These are phyloP conservation scores for Carex cristatella DNA, from an alignment of 176 grass and related monocot species.

Conservation along the genomic window DNA sequence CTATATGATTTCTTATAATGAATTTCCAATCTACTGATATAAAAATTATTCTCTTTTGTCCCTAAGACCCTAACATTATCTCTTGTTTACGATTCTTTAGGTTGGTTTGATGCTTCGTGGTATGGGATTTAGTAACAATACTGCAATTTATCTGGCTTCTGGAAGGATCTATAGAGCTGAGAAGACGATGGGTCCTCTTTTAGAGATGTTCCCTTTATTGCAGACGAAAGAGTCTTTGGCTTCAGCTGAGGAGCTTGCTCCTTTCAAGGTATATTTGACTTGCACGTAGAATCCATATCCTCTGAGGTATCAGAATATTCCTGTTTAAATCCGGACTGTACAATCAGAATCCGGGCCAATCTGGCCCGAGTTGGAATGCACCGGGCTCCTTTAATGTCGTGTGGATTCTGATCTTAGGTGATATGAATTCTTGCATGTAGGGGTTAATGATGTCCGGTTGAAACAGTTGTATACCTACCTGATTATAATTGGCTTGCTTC, in stretches of 20 bases:
- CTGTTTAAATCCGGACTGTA: no score
- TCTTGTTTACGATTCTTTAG: constrained; percentile 36
- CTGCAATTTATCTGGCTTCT: constrained; percentile 97
- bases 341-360: no score
- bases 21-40: constrained; percentile 11
- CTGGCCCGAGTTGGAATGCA: no score
- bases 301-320: no score
- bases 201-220: constrained; percentile 98
- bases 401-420: no score
- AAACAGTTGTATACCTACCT: background rate
- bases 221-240: constrained; percentile 94
- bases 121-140: constrained; percentile 88
- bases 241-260: constrained; percentile 72
- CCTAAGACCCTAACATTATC: constrained; percentile 4
- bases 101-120: constrained; percentile 95
- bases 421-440: background rate
- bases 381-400: no score
- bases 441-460: background rate
- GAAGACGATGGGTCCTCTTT: constrained; percentile 87
- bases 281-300: background rate
- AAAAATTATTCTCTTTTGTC: constrained; percentile 11
- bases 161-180: constrained; percentile 95
- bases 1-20: background rate
- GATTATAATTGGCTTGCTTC: background rate
- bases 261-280: constrained; percentile 62